phyloP scores from a whole-genome alignment of 148 eudicot species.

The Bassia scoparia region DNA sequence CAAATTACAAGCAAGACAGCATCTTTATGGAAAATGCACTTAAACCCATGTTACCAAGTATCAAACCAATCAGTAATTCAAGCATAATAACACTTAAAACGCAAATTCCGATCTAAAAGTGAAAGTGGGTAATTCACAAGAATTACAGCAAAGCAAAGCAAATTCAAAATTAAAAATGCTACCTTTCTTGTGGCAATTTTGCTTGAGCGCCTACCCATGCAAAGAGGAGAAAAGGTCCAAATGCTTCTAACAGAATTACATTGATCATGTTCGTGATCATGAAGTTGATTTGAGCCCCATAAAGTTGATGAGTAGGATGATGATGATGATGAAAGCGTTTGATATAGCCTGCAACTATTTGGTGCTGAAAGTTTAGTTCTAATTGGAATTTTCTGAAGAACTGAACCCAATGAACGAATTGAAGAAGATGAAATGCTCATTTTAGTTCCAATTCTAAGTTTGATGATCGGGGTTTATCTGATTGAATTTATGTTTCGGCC shows the following conservation, averaged over 20 bases:
- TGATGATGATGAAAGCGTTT: constrained; percentile 38
- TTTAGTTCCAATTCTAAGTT: background rate
- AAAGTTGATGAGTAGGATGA: constrained; percentile 31
- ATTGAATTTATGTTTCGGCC: background rate
- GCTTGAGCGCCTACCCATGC: constrained; percentile 87
- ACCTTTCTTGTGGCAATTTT: constrained; percentile 95
- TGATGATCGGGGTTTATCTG: background rate
- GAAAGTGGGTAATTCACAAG: background rate
- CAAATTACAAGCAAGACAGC: background rate
- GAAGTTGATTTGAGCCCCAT: constrained; percentile 20
- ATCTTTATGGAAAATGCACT: background rate
- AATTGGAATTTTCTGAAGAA: constrained; percentile 36
- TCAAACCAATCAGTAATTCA: background rate
- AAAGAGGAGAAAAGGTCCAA: constrained; percentile 63
- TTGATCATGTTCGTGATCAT: constrained; percentile 19
- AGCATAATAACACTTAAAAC: background rate
- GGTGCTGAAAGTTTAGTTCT: constrained; percentile 28
- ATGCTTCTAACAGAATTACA: constrained; percentile 47
- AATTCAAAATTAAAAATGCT: background rate
- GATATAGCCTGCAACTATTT: constrained; percentile 37
- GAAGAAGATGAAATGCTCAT: constrained; percentile 35
- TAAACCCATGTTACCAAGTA: background rate
- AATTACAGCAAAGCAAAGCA: background rate
- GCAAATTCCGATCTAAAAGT: background rate
- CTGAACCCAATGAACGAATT: constrained; percentile 34